Percentiles rank a stretch among this genome's conserved stretches.
phyloP scores from a whole-genome alignment of 768 basidiomycete species.

The Nevesoporus exiguus region DNA sequence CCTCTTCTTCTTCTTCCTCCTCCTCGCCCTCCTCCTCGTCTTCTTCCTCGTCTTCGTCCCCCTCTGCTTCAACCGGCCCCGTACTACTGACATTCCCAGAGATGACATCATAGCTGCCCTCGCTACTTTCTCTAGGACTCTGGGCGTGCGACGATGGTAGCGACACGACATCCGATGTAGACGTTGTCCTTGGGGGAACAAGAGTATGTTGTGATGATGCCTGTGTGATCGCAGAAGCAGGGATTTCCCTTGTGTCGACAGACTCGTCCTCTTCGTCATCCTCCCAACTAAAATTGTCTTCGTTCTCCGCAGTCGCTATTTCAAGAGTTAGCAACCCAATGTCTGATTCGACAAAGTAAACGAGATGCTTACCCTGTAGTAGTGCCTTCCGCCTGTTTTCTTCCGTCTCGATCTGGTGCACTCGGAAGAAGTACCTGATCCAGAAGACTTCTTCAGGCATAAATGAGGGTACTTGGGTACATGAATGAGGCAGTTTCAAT shows the following conservation, averaged over 20 bases:
- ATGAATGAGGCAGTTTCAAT: conserved; percentile 3
- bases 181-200: conserved; percentile 20
- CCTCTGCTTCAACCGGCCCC: conserved; percentile 32
- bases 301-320: conserved; percentile 59
- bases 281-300: conserved; percentile 93
- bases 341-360: not conserved
- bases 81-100: conserved; percentile 48
- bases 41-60: conserved; percentile 38
- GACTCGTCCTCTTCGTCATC: conserved; percentile 83
- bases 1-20: conserved; percentile 32
- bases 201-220: conserved; percentile 25
- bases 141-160: conserved; percentile 34
- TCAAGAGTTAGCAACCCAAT: not conserved
- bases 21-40: not conserved
- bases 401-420: conserved; percentile 74
- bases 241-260: conserved; percentile 9
- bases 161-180: conserved; percentile 19
- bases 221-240: conserved; percentile 7
- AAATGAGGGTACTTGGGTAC: conserved; percentile 60
- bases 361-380: conserved; percentile 52
- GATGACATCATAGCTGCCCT: conserved; percentile 67
- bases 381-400: conserved; percentile 76
- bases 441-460: conserved; percentile 71
- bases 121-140: conserved; percentile 55
- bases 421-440: conserved; percentile 88